Conservation (phyloP, 108 stramenopile species). For the Mediolabrus comicus region DNA sequence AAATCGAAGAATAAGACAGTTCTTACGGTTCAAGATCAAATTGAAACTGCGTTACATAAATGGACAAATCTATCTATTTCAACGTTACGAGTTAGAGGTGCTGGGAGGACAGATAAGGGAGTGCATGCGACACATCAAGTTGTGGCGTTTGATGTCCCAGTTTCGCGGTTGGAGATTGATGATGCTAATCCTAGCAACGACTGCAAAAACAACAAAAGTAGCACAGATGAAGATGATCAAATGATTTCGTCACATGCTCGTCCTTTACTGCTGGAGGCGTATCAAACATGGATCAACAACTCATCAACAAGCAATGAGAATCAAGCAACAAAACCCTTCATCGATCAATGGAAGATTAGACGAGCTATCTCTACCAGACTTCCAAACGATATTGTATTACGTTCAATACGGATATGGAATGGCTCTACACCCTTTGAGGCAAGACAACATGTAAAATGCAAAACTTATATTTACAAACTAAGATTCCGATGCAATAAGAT, state of each 20-base stretch:
- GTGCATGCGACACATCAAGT: slow-evolving; percentile 85
- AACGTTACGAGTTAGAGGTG: slow-evolving; percentile 57
- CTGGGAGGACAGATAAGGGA: slow-evolving; percentile 79
- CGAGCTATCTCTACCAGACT: slow-evolving; percentile 72
- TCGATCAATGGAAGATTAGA: slow-evolving; percentile 59
- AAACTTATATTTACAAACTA: slow-evolving; percentile 71
- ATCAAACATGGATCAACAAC: slow-evolving; percentile 7
- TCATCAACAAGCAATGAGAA: not conserved
- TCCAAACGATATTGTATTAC: slow-evolving; percentile 67
- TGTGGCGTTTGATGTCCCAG: slow-evolving; percentile 64
- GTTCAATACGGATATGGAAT: slow-evolving; percentile 34
- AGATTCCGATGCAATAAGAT: slow-evolving; percentile 60
- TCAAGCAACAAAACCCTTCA: slow-evolving; percentile 1
- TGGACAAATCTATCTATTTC: slow-evolving; percentile 36
- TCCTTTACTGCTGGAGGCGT: slow-evolving; percentile 26
- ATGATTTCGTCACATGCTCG: not conserved
- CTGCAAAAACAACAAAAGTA: not conserved
- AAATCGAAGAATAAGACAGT: slow-evolving; percentile 32
- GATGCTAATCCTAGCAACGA: too few relatives aligned
- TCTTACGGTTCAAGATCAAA: slow-evolving; percentile 64
- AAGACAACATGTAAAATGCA: slow-evolving; percentile 50
- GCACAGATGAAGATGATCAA: not conserved
- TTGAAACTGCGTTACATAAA: slow-evolving; percentile 60
- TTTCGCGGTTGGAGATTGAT: not conserved
- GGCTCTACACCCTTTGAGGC: slow-evolving; percentile 57